These are phyloP conservation scores for Leccinum olivaceopallidum DNA, from an alignment of 768 basidiomycete genomes.

Conservation along the genomic window DNA sequence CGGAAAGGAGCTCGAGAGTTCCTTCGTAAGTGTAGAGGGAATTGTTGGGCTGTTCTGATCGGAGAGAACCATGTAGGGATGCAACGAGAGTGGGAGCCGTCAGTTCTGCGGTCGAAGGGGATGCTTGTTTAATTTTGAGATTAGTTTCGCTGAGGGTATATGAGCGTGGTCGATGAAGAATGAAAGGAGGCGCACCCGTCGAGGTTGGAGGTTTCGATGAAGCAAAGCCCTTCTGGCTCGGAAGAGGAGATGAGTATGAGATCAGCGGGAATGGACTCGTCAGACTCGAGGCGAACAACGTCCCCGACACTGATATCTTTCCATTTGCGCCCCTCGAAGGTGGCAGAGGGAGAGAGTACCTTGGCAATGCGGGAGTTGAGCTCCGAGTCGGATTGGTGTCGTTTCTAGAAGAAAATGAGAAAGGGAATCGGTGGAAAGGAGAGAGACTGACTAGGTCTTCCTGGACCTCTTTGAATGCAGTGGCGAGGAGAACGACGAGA, in stretches of 20 bases:
- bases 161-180: neutral
- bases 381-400: constrained; percentile 92
- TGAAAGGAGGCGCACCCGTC: constrained; percentile 70
- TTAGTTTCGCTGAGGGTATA: constrained; percentile 78
- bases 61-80: constrained; percentile 75
- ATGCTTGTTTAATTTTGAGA: constrained; percentile 97
- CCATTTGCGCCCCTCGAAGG: constrained; percentile 82
- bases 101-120: constrained; percentile 73
- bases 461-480: constrained; percentile 93
- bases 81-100: constrained; percentile 58
- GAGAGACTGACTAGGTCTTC: constrained; percentile 69
- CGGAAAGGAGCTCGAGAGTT: constrained; percentile 62
- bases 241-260: constrained; percentile 83
- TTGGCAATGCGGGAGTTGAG: constrained; percentile 83
- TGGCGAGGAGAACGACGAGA: constrained; percentile 83
- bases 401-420: constrained; percentile 62
- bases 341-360: constrained; percentile 61
- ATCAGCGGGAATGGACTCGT: constrained; percentile 97
- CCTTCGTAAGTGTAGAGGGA: constrained; percentile 96
- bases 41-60: constrained; percentile 97
- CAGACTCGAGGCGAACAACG: constrained; percentile 83
- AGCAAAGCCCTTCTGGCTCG: constrained; percentile 97
- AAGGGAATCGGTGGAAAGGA: neutral
- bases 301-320: constrained; percentile 89
- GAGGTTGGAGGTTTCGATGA: constrained; percentile 96